A percentile compares a stretch with the other conserved stretches of the same genome.
Evolutionary conservation across 495 filamentous ascomycete genomes (phyloP).

Genomic region (Talaromyces proteolyticus): DNA sequence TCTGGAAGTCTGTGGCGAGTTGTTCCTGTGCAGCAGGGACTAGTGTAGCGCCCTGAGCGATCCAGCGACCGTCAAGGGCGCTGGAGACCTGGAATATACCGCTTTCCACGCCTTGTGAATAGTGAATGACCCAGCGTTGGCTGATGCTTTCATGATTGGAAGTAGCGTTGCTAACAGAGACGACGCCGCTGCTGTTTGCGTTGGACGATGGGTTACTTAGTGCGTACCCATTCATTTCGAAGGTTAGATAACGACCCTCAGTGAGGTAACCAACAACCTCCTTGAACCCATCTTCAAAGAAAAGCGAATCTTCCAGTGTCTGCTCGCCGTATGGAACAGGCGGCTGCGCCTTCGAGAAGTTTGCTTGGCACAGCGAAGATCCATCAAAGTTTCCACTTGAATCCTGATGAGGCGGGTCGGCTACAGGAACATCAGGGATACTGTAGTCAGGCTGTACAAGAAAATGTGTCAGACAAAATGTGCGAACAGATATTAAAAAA

Average conservation of each 20-base stretch:
- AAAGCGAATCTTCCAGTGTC: conserved; percentile 22
- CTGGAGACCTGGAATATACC: conserved; percentile 41
- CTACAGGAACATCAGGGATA: conserved; percentile 36
- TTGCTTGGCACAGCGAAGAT: conserved; percentile 32
- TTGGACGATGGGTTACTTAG: conserved; percentile 25
- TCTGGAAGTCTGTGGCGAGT: conserved; percentile 26
- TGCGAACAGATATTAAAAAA: not conserved
- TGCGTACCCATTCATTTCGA: conserved; percentile 24
- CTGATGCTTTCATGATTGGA: conserved; percentile 26
- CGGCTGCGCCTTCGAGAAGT: conserved; percentile 27
- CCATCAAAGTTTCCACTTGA: conserved; percentile 35
- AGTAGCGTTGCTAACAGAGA: conserved; percentile 25
- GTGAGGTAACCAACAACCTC: conserved; percentile 44
- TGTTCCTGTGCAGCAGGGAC: conserved; percentile 9
- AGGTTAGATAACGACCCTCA: conserved; percentile 43
- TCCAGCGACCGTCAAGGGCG: conserved; percentile 39
- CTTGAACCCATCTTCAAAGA: conserved; percentile 47
- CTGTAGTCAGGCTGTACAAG: conserved; percentile 33
- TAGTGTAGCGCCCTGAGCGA: conserved; percentile 21
- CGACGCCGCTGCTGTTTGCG: conserved; percentile 4
- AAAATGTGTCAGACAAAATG: conserved; percentile 1
- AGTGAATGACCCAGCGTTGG: conserved; percentile 48
- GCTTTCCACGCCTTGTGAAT: conserved; percentile 28
- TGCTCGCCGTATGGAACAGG: conserved; percentile 44
- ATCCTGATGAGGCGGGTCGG: conserved; percentile 28